A percentile compares a stretch with the other conserved stretches of the same genome.
Evolutionary conservation across 2,329 filamentous ascomycete genomes (phyloP).

Genomic region (Xylariaceae sp.): DNA sequence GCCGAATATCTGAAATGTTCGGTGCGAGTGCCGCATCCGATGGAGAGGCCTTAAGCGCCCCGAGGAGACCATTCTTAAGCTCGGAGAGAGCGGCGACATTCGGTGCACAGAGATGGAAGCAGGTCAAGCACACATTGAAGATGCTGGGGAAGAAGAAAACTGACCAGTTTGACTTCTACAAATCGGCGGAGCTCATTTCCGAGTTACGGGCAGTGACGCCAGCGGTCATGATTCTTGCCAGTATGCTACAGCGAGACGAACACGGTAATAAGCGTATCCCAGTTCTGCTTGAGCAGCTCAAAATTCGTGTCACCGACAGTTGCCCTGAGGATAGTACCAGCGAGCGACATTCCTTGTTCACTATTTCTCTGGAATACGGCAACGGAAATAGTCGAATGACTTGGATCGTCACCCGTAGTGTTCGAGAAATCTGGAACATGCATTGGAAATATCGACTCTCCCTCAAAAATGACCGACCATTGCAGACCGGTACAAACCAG

Average conservation of each 20-base stretch:
- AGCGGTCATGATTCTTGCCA: conserved; percentile 88
- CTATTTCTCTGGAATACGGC: conserved; percentile 91
- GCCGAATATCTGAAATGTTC: conserved; percentile 60
- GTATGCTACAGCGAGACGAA: conserved; percentile 96
- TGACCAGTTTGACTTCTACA: conserved; percentile 86
- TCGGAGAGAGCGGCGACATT: conserved; percentile 68
- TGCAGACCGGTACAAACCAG: conserved; percentile 62
- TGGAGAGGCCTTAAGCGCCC: conserved; percentile 52
- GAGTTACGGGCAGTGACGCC: conserved; percentile 90
- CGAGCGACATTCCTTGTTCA: conserved; percentile 77
- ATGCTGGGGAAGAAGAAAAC: conserved; percentile 70
- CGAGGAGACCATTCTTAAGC: conserved; percentile 54
- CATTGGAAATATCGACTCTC: conserved; percentile 92
- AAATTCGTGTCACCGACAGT: conserved; percentile 80
- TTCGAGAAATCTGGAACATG: conserved; percentile 86
- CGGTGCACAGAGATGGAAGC: conserved; percentile 81
- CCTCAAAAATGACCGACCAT: conserved; percentile 76
- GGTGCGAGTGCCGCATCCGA: conserved; percentile 63
- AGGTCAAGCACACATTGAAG: conserved; percentile 85
- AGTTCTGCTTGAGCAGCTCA: conserved; percentile 90
- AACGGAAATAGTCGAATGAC: conserved; percentile 94
- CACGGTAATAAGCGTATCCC: conserved; percentile 93
- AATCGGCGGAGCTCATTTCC: conserved; percentile 93
- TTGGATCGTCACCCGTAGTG: conserved; percentile 84
- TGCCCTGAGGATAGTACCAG: conserved; percentile 60